phyloP scores from a whole-genome alignment of 345 rosid genomes.

The Populus tremula region DNA sequence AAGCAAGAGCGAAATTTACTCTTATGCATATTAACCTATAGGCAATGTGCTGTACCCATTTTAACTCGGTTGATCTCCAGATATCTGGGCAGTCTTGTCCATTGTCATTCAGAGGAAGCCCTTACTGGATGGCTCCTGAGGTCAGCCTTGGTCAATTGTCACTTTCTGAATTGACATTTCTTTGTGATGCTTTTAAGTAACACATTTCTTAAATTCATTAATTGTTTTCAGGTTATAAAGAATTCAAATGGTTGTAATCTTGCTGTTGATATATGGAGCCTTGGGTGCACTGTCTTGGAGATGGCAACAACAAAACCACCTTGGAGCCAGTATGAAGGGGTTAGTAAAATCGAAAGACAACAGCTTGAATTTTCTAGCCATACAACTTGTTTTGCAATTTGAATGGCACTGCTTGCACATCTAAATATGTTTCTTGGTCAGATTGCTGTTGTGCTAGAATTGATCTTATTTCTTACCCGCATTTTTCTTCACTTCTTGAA shows the following conservation, averaged over 20 bases:
- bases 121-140: slow-evolving; percentile 91
- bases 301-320: slow-evolving; percentile 88
- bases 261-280: slow-evolving; percentile 89
- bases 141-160: slow-evolving; percentile 23
- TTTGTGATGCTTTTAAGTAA: background rate
- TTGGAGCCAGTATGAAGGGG: slow-evolving; percentile 85
- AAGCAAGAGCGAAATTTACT: background rate
- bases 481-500: slow-evolving; percentile 7
- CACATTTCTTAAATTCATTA: background rate
- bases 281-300: slow-evolving; percentile 80
- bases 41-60: slow-evolving; percentile 1
- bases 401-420: background rate
- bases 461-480: background rate
- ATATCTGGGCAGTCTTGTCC: slow-evolving; percentile 78
- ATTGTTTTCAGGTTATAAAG: slow-evolving; percentile 53
- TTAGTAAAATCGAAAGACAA: slow-evolving; percentile 25
- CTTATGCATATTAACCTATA: background rate
- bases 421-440: background rate
- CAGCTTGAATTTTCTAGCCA: background rate
- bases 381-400: background rate
- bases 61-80: slow-evolving; percentile 32
- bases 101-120: slow-evolving; percentile 76
- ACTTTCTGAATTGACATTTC: background rate
- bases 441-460: background rate
- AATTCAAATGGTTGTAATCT: slow-evolving; percentile 61